Evolutionary conservation across 75 land plant species (phyloP).

Genomic region (Cupressus sempervirens): DNA sequence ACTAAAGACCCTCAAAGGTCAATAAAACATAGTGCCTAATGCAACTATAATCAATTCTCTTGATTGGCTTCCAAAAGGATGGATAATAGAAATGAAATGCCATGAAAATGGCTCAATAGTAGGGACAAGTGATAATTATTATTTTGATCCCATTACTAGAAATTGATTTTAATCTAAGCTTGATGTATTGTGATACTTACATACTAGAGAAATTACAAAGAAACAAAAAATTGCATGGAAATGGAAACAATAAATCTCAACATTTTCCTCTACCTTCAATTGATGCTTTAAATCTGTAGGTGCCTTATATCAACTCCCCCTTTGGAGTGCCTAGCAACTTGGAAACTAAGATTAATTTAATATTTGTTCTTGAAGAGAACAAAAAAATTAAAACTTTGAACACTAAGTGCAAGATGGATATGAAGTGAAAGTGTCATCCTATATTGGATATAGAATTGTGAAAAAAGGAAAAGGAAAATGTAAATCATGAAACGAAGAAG

Average conservation of each 20-base stretch:
- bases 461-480: too few species aligned
- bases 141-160: neutral
- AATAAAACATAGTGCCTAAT: neutral
- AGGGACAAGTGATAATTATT: conserved; percentile 2
- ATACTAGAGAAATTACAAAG: neutral
- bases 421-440: too few species aligned
- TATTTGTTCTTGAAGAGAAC: too few species aligned
- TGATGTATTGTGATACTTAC: neutral
- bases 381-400: too few species aligned
- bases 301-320: too few species aligned
- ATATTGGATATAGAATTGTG: too few species aligned
- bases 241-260: neutral
- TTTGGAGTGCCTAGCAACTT: too few species aligned
- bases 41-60: neutral
- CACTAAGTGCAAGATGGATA: too few species aligned
- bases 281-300: neutral
- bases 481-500: too few species aligned
- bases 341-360: too few species aligned
- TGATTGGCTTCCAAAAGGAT: neutral
- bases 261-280: neutral
- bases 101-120: neutral
- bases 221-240: neutral
- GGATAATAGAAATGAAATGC: neutral
- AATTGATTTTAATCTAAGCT: neutral
- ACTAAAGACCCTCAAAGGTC: too few species aligned